Evolutionary conservation across 768 basidiomycete genomes (phyloP).

Genomic region (Leccinellum rugosiceps): DNA sequence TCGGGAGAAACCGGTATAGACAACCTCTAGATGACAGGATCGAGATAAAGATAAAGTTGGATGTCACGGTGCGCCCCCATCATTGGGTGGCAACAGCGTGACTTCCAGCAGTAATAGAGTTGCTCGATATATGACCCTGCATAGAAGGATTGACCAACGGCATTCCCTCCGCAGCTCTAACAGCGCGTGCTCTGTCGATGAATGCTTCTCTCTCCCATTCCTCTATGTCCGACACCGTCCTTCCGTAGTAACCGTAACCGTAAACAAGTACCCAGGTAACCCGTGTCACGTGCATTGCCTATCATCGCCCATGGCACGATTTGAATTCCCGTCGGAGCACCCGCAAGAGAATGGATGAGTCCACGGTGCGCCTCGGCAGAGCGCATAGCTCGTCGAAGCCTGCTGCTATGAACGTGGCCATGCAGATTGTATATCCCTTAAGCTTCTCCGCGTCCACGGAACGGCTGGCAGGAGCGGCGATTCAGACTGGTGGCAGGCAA

Average conservation of each 20-base stretch:
- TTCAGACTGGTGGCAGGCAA: background rate
- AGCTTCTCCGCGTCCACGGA: background rate
- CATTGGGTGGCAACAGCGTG: background rate
- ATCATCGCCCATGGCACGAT: background rate
- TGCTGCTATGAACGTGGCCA: constrained; percentile 10
- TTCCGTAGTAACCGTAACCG: background rate
- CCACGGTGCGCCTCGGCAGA: constrained; percentile 1
- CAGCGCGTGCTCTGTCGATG: constrained; percentile 7
- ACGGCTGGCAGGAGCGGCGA: background rate
- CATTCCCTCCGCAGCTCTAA: background rate
- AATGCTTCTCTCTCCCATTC: background rate
- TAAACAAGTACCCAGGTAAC: background rate
- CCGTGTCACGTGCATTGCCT: background rate
- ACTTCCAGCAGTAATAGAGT: background rate
- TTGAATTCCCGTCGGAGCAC: constrained; percentile 4
- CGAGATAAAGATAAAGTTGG: background rate
- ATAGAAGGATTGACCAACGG: constrained; percentile 4
- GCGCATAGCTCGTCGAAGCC: constrained; percentile 8
- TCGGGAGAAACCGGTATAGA: background rate
- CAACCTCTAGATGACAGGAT: background rate
- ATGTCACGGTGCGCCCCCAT: no score
- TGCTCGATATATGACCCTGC: constrained; percentile 8
- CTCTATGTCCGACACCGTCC: background rate
- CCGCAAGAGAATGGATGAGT: constrained; percentile 1
- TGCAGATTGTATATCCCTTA: constrained; percentile 4